Evolutionary conservation across 2,329 filamentous ascomycete genomes (phyloP), one percentile per base, ranked within the genome.

Genomic region (Trichoderma hamatum): DNA sequence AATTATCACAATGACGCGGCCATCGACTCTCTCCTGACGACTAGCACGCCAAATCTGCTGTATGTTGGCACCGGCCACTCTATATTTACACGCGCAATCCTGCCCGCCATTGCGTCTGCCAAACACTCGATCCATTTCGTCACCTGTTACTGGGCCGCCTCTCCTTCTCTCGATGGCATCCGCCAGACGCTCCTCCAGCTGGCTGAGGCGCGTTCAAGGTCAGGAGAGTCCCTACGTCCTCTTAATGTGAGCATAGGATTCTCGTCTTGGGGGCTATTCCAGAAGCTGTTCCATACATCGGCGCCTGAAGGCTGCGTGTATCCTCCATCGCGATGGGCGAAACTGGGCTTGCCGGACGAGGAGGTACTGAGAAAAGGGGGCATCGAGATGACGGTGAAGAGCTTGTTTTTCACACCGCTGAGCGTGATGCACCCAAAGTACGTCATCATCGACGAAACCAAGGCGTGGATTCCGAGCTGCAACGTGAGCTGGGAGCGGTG

Each of bases 381-480:
- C 3, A 84, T 96, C 21, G 86, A 94, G 64, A 75, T 96, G 39
- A 82, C 84, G 0, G 87, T 94, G 68, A 94, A 93, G 81, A 93
- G 89, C 71, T 82, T 95, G 9, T 96, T 96, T 78, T 88, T 95
- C 71, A 82, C 89, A 2, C 93, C 93, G 0, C 89, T 96, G 70
- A 93, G 92, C 74, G 90, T 96, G n/a, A 92, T 96, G 88, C 93
- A 96, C 76, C 90, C 92, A 0, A 96, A 96, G 75, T 95, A 92
- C 73, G 84, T 95, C 46, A 84, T 96, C 16, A 78, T 95, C 1
- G 93, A 96, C 76, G 85, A 90, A 0, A 78, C 82, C 36, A 83
- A 80, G 2, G 90, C 90, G 0, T 90, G 90, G 74, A 78, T 96
- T 11, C 92, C 92, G 0, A 93, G 90, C 73, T 94, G 92, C 78